Conservation (phyloP, 192 early-diverging fungal species). For the Entomortierella beljakovae region DNA sequence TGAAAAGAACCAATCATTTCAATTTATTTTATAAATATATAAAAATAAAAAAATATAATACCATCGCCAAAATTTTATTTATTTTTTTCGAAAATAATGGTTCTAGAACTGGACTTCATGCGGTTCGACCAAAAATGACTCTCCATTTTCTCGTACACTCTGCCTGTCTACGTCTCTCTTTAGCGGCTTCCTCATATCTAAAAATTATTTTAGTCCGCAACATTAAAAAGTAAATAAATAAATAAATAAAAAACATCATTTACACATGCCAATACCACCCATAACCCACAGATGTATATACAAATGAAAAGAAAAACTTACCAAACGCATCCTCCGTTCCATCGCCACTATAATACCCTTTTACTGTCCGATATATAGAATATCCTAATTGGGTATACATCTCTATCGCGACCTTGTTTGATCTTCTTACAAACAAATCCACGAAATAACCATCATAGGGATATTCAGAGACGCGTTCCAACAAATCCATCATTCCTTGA, state of each 20-base stretch:
- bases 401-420: constrained; percentile 88
- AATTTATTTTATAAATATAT: not conserved
- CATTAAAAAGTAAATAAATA: constrained; percentile 4
- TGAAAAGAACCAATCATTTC: no score
- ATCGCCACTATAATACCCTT: constrained; percentile 86
- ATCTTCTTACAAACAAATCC: constrained; percentile 95
- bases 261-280: not conserved
- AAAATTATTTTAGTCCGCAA: not conserved
- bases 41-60: not conserved
- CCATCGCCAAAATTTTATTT: not conserved
- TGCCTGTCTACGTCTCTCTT: constrained; percentile 81
- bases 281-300: not conserved
- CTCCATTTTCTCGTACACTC: constrained; percentile 66
- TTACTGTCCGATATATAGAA: constrained; percentile 87
- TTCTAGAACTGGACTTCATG: constrained; percentile 44
- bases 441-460: constrained; percentile 93
- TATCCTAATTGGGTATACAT: constrained; percentile 98
- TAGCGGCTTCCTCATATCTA: constrained; percentile 97
- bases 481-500: constrained; percentile 85
- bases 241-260: not conserved
- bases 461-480: constrained; percentile 93
- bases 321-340: constrained; percentile 89
- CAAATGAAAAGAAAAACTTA: constrained; percentile 46
- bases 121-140: constrained; percentile 61
- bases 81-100: not conserved